Base-by-base conservation (phyloP, 2,329 filamentous ascomycete species). In the Bretziella fagacearum region DNA sequence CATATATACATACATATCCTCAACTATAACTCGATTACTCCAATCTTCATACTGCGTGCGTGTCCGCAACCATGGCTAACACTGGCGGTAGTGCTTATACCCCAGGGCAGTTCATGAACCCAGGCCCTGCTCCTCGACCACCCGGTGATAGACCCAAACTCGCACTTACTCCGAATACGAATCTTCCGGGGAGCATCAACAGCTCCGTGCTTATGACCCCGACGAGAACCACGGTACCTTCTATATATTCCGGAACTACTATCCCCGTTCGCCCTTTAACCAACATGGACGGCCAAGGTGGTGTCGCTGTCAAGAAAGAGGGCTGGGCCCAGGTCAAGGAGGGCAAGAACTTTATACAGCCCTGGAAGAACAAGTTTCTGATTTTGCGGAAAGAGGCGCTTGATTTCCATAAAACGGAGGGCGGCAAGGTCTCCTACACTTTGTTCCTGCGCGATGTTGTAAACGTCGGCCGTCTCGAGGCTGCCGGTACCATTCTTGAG, bases 381-480 rank as follows among this genome's bases (percentile, higher is more conserved):
- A 84, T 96, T 51, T 68, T 98, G 54, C 81, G 89, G 59, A 93
- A 96, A 62, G 87, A 87, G 58, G 81, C 85, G 51, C 74, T 98
- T 35, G 91, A 95, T 58, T 95, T 98, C 57, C 77, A 93, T 67
- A 98, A 96, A 67, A 81, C 77, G 52, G 84, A 93, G 59, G 83
- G 81, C 48, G 80, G 84, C 55, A 94, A 94, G 63, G 73, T 91
- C 43, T 78, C 84, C n/a, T 81, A 87, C 60, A 82, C 84, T 20
- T 80, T 96, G 54, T 76, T 78, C 51, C 71, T 98, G 44, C 82
- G 83, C 54, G 86, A 94, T 56, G 84, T 98, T 29, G 79, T 86
- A 53, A 85, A 84, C 53, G 86, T 98, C 47, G 82, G 85, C 52
- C 79, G 91, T 54, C 89, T 93, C 33, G 91, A 98, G 63, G 81